A percentile compares a stretch with the other conserved stretches of the same genome.
These are phyloP conservation scores for Puccinia coronata DNA, from an alignment of 1,284 basidiomycete genomes.

Conservation along the genomic window DNA sequence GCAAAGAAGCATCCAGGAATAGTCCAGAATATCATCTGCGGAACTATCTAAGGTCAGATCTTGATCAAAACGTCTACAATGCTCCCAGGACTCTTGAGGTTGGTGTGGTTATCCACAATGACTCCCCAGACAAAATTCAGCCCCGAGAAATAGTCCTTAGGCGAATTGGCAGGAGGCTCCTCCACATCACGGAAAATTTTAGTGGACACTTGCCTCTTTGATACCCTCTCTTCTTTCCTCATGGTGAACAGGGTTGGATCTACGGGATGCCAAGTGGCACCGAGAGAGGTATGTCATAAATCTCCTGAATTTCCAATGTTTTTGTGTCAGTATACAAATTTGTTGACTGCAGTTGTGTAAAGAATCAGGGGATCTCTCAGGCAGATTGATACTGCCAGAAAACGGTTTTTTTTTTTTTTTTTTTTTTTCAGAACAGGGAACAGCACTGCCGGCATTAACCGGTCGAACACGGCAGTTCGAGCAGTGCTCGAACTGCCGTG, in stretches of 20 bases:
- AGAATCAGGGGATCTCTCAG: no score
- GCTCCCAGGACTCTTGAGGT: not conserved
- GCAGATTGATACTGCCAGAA: no score
- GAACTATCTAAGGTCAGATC: not conserved
- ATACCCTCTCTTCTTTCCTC: slow-evolving; percentile 15
- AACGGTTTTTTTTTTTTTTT: no score
- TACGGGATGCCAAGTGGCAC: not conserved
- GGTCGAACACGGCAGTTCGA: no score
- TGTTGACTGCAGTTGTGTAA: no score
- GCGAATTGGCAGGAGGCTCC: not conserved
- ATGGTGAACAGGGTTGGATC: slow-evolving; percentile 34
- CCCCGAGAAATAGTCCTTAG: not conserved
- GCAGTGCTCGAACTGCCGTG: no score
- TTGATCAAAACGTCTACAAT: not conserved
- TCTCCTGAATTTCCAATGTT: no score
- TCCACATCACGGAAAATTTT: not conserved
- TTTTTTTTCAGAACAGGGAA: no score
- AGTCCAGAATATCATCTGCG: not conserved
- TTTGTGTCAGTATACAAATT: no score
- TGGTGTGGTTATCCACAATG: not conserved
- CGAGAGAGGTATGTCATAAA: not conserved
- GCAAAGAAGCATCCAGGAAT: not conserved
- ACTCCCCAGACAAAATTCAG: not conserved
- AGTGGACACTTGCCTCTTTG: slow-evolving; percentile 13
- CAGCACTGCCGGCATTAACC: no score